A percentile compares a stretch with the other conserved stretches of the same genome.
phyloP scores from a whole-genome alignment of 495 filamentous ascomycete species.

The Cercophora sp. region DNA sequence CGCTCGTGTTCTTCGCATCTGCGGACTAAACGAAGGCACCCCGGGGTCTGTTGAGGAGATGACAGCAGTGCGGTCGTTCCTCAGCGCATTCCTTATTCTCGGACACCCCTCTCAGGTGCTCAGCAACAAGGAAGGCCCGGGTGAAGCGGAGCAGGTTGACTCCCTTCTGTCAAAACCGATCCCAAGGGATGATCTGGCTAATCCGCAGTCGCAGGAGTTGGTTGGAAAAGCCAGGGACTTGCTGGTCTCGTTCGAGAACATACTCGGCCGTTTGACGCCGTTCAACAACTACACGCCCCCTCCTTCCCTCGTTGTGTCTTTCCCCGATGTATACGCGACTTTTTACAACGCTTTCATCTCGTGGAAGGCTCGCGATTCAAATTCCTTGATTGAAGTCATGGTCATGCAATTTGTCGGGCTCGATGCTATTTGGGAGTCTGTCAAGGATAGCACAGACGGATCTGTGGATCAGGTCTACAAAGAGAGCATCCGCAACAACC shows the following conservation, averaged over 20 bases:
- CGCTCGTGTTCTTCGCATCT: slow-evolving; percentile 68
- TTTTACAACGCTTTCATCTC: slow-evolving; percentile 91
- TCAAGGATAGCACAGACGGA: slow-evolving; percentile 84
- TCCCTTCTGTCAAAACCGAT: slow-evolving; percentile 42
- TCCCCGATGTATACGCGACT: slow-evolving; percentile 68
- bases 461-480: slow-evolving; percentile 84
- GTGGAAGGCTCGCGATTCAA: slow-evolving; percentile 92
- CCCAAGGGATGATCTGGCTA: slow-evolving; percentile 49
- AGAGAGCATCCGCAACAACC: slow-evolving; percentile 90
- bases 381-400: slow-evolving; percentile 88
- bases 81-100: slow-evolving; percentile 88
- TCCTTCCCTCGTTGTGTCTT: slow-evolving; percentile 54
- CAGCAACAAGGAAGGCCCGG: slow-evolving; percentile 71
- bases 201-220: slow-evolving; percentile 66
- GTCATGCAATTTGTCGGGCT: slow-evolving; percentile 91
- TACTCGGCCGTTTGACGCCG: slow-evolving; percentile 53
- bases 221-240: slow-evolving; percentile 85
- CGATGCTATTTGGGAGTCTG: slow-evolving; percentile 93
- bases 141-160: slow-evolving; percentile 66
- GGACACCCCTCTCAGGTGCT: slow-evolving; percentile 90
- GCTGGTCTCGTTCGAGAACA: slow-evolving; percentile 75
- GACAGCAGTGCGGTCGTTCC: slow-evolving; percentile 79
- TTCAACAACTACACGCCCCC: slow-evolving; percentile 55
- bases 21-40: slow-evolving; percentile 68
- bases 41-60: slow-evolving; percentile 66